A percentile compares a stretch with the other conserved stretches of the same genome.
Conservation (phyloP, 2,329 filamentous ascomycete genomes). For the Penicillium sp. region DNA sequence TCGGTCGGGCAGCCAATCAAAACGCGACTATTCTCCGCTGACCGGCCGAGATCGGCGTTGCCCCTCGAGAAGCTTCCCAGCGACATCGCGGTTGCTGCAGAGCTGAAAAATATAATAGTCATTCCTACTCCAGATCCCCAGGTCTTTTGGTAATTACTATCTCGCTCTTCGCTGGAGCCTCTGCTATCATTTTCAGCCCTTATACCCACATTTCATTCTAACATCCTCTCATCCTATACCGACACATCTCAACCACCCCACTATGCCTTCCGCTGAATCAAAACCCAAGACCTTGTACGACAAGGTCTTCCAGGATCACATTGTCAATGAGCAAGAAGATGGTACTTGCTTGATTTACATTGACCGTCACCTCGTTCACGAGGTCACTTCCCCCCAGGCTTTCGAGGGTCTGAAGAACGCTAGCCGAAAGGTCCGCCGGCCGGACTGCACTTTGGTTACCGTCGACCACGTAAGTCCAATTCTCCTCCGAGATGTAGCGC, state of each 20-base stretch:
- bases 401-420: conserved; percentile 95
- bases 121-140: conserved; percentile 12
- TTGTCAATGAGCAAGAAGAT: conserved; percentile 93
- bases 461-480: conserved; percentile 81
- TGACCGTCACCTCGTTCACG: conserved; percentile 93
- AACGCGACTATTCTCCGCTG: conserved; percentile 29
- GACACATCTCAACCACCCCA: conserved; percentile 31
- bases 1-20: conserved; percentile 29
- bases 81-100: conserved; percentile 35
- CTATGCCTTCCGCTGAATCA: conserved; percentile 74
- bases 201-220: background rate
- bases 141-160: conserved; percentile 8
- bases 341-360: conserved; percentile 93
- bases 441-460: conserved; percentile 94
- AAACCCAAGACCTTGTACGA: conserved; percentile 88
- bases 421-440: conserved; percentile 80
- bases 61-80: conserved; percentile 33
- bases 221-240: conserved; percentile 9
- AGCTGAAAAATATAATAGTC: conserved; percentile 29
- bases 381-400: conserved; percentile 98
- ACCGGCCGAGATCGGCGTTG: conserved; percentile 39
- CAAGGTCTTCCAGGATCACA: conserved; percentile 93
- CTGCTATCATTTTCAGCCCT: background rate
- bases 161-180: conserved; percentile 4
- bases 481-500: background rate